Conservation (phyloP, 305 asterid species). For the Fraxinus sp. region DNA sequence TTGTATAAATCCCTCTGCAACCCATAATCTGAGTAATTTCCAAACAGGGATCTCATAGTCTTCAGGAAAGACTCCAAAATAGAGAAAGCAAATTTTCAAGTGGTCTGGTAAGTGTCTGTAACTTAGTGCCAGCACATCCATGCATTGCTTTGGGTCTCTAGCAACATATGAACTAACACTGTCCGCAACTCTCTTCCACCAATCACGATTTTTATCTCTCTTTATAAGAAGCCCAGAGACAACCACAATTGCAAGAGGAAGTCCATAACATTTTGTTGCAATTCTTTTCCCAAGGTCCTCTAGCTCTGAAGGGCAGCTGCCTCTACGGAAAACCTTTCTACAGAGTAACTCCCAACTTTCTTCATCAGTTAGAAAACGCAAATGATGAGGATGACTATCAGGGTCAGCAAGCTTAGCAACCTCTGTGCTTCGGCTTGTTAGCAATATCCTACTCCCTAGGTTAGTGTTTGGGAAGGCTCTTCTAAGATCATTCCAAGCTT, state of each 20-base stretch:
- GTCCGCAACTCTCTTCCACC: constrained; percentile 29
- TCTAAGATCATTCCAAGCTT: constrained; percentile 33
- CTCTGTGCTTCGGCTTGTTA: constrained; percentile 27
- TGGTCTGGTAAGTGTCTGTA: constrained; percentile 32
- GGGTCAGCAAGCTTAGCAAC: constrained; percentile 28
- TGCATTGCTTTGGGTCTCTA: constrained; percentile 24
- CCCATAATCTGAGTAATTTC: constrained; percentile 30
- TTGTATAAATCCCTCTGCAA: constrained; percentile 37
- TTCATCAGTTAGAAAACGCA: constrained; percentile 21
- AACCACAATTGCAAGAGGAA: constrained; percentile 39
- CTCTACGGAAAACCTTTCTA: constrained; percentile 14
- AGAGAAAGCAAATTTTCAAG: constrained; percentile 32
- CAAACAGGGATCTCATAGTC: constrained; percentile 29
- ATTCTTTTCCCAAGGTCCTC: constrained; percentile 26
- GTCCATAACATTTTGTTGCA: constrained; percentile 29
- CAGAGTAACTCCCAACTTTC: constrained; percentile 36
- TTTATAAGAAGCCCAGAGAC: constrained; percentile 32
- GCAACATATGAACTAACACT: constrained; percentile 28
- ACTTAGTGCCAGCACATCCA: constrained; percentile 32
- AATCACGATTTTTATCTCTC: constrained; percentile 11
- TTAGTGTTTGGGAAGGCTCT: constrained; percentile 25
- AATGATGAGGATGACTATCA: constrained; percentile 13
- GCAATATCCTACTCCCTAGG: constrained; percentile 25
- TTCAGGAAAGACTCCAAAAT: constrained; percentile 36
- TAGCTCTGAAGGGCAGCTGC: constrained; percentile 32